Conservation (phyloP, 164 flowering plant genomes). For the Stephania cephalantha region DNA sequence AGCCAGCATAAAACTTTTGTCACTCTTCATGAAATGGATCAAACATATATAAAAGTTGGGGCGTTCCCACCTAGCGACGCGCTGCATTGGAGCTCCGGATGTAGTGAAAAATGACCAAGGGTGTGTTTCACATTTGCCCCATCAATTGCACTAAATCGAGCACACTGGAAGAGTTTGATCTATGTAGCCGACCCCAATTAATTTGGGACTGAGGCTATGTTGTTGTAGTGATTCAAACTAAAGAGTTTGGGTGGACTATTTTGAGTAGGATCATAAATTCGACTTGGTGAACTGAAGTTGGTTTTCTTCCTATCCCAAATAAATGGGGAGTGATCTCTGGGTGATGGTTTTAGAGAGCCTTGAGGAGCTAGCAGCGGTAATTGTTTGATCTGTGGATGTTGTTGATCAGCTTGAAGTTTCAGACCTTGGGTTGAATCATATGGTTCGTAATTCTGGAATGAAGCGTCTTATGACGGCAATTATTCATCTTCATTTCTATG, state of each 20-base stretch:
- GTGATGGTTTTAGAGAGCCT: background rate
- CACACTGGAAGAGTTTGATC: too few relatives aligned
- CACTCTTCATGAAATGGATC: too few relatives aligned
- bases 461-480: too few relatives aligned
- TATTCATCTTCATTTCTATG: background rate
- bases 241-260: background rate
- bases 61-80: too few relatives aligned
- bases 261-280: background rate
- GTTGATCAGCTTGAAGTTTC: background rate
- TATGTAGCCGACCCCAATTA: too few relatives aligned
- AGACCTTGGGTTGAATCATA: background rate
- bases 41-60: too few relatives aligned
- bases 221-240: background rate
- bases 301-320: background rate
- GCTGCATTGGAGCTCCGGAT: too few relatives aligned
- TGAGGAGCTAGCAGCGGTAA: background rate
- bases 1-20: too few relatives aligned
- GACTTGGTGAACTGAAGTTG: background rate
- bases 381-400: background rate
- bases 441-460: background rate
- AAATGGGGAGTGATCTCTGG: background rate
- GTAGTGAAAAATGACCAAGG: too few relatives aligned
- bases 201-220: too few relatives aligned
- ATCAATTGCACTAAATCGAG: too few relatives aligned
- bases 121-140: too few relatives aligned